Conservation (phyloP, 306 rosid genomes). For the Gastrolobium bilobum region DNA sequence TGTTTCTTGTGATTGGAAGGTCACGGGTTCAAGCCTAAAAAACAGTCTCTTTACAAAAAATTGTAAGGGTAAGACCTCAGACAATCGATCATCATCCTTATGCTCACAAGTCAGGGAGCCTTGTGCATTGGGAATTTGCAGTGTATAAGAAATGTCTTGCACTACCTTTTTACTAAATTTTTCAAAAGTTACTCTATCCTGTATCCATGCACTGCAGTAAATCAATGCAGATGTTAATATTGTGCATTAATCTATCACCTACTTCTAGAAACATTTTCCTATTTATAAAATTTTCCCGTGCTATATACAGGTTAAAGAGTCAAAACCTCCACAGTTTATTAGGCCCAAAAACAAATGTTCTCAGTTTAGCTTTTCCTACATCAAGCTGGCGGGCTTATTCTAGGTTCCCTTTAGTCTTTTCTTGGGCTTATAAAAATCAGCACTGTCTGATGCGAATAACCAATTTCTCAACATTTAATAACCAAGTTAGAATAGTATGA, state of each 20-base stretch:
- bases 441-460: neutral
- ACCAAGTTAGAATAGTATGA: conserved; percentile 5
- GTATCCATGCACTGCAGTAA: conserved; percentile 16
- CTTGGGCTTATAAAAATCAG: neutral
- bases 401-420: neutral
- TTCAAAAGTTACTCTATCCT: neutral
- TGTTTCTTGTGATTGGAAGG: no score
- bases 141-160: neutral
- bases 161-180: neutral
- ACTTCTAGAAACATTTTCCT: conserved; percentile 24
- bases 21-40: no score
- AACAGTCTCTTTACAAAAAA: no score
- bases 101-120: no score
- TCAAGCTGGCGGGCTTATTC: neutral
- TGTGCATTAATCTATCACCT: conserved; percentile 2
- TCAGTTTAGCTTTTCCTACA: conserved; percentile 31
- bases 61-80: no score
- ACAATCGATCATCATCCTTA: no score
- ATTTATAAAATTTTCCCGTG: neutral
- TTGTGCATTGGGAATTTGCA: no score
- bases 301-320: conserved; percentile 14
- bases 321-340: conserved; percentile 10
- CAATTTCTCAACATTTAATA: conserved; percentile 13
- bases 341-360: neutral
- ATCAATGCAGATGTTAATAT: conserved; percentile 16